Evolutionary conservation across 805 yeast species (phyloP), one percentile per base, ranked within the genome.

Genomic region (Candida bentonensis): DNA sequence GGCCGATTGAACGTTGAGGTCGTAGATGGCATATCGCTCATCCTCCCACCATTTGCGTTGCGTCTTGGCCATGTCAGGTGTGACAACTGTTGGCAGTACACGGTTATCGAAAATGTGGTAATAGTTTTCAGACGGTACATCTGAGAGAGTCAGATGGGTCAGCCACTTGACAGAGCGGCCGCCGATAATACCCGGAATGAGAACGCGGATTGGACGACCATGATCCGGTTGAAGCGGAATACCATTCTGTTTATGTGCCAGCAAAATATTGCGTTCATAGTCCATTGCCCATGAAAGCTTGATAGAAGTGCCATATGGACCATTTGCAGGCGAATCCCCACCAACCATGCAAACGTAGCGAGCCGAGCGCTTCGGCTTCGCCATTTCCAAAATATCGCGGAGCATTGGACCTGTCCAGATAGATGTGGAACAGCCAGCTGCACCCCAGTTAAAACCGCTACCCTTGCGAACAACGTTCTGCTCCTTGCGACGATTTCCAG

Each of bases 121-220:
- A 61, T 62, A 63, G 44, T 63, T 62, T 15, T 52, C 55, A 0
- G 66, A 61, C 2, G 66, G 67, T 11, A 22, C 42, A 21, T 60
- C 64, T 13, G 62, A 50, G 20, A 63, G 47, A 15, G 58, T 42
- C 11, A 63, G 46, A 40, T 49, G 51, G 39, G 52, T 57, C 17
- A 63, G 47, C 67, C 67, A 63, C 45, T 63, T 63, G 28, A 63
- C 68, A n/a, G 64, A 58, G 20, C 67, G 50, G 2, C 68, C 68
- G 23, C 68, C 68, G 51, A 63, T 61, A 22, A 61, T 59, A n/a
- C 67, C 67, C 2, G 67, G 67, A 2, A 63, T 55, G 3, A 63
- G 52, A 5, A 58, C 63, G 36, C 68, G 51, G 15, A 63, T 45
- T 2, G 68, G 68, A 22, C 49, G 54, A 2, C 66, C 65, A 45